Evolutionary conservation across 176 grass and related monocot genomes (phyloP), one percentile per base, ranked within the genome.

Genomic region (Elymus sibiricus): DNA sequence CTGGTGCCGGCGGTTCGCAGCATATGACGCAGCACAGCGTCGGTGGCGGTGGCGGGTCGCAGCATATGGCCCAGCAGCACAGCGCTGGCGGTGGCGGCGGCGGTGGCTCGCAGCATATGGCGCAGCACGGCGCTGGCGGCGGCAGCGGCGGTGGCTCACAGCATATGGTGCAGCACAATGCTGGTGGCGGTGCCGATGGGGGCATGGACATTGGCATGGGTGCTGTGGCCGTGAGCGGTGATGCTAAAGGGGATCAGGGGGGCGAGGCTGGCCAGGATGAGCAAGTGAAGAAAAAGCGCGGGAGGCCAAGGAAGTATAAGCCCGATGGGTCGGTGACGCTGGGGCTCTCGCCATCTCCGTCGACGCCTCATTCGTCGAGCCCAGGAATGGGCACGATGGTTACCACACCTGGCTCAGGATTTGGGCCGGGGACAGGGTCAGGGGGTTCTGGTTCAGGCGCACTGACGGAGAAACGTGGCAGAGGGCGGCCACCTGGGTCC

Each of bases 271-370:
- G 53, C 32, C 87, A 77, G 62, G 84, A 84, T 65, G 94, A 85
- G 71, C 87, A 85, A 0, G 90, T 86, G 64, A 93, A 94, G 95
- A 94, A 90, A 88, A 94, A 92, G 81, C 70, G 92, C 22, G 92
- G 95, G 16, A 92, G 94, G 81, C 94, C 94, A 2, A 91, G 94
- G 86, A 97, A 97, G 72, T 97, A 97, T 51, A 91, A 93, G 65
- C 90, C 92, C 6, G 94, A 97, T 69, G 95, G 95, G 10, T 34
- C 88, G 0, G 84, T 90, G 9, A 90, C 88, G 9, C 88, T 92
- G 58, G 94, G 84, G 13, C 85, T 92, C 65, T 92, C 90, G 0
- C 88, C 90, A 0, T 60, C 85, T 4, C 85, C 86, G 1, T 85
- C 84, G 0, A 81, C 84, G 1, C 86, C 86, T 7, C 78, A 90